Evolutionary conservation across 352 stramenopile species (phyloP).

Genomic region (Plasmopara muralis): DNA sequence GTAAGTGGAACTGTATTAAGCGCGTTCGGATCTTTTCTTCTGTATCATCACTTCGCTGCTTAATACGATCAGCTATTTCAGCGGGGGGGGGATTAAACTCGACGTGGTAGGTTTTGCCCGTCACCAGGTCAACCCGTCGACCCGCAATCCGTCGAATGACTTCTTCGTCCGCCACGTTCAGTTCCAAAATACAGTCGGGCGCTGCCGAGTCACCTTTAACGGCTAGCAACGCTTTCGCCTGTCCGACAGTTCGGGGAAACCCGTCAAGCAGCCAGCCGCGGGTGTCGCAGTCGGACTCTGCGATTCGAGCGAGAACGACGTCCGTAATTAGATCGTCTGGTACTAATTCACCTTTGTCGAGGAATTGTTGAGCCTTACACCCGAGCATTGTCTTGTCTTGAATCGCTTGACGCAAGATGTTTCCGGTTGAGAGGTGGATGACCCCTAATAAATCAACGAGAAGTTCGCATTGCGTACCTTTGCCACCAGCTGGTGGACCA

Average conservation of each 20-base stretch:
- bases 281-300: slow-evolving; percentile 71
- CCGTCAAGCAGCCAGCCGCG: slow-evolving; percentile 91
- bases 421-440: slow-evolving; percentile 89
- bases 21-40: slow-evolving; percentile 88
- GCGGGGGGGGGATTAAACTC: slow-evolving; percentile 89
- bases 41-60: slow-evolving; percentile 89
- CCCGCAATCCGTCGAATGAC: slow-evolving; percentile 94
- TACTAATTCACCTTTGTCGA: slow-evolving; percentile 84
- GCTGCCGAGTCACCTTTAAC: slow-evolving; percentile 52
- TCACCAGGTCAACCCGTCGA: slow-evolving; percentile 90
- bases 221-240: slow-evolving; percentile 76
- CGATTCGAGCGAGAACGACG: slow-evolving; percentile 63
- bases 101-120: slow-evolving; percentile 93
- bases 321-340: slow-evolving; percentile 90
- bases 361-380: slow-evolving; percentile 82
- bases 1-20: slow-evolving; percentile 76
- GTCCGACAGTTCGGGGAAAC: slow-evolving; percentile 83
- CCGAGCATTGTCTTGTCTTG: slow-evolving; percentile 45
- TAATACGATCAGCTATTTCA: slow-evolving; percentile 45
- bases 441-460: slow-evolving; percentile 84
- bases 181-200: slow-evolving; percentile 82
- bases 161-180: slow-evolving; percentile 92
- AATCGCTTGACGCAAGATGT: slow-evolving; percentile 89
- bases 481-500: slow-evolving; percentile 87
- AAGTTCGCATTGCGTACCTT: slow-evolving; percentile 92